Base-by-base conservation (phyloP, 495 filamentous ascomycete genomes). In the Penicillium egyptiacum region DNA sequence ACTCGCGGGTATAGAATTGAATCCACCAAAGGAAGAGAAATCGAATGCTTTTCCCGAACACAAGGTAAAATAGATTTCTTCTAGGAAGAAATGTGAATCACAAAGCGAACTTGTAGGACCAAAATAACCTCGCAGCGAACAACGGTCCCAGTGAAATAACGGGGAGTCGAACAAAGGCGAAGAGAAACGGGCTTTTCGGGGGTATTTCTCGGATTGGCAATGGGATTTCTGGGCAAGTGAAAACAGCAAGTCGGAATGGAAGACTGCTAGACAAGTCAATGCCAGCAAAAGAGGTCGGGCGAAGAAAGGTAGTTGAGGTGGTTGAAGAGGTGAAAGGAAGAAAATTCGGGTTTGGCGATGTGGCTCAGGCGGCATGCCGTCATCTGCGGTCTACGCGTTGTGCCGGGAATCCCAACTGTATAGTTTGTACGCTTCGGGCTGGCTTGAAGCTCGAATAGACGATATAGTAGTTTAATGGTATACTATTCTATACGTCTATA, bases 211-310 rank as follows among this genome's bases (percentile, higher is more conserved):
- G 19, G 11, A 22, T 31, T 28, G 45, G 22, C 23, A 23, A 26
- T 47, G 45, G 26, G 45, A 17, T 19, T 17, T 46, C 44, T 46
- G 45, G 45, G 45, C 45, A 51, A 39, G 16, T 28, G 42, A 26
- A 30, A 50, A 22, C 20, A 41, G 56, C 57, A 59, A 61, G 58
- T 64, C 64, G 35, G 50, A 42, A 41, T 28, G 39, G 44, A 65
- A 52, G 50, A 50, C 55, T 53, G 75, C 77, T 79, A 71, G 77
- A 79, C 77, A 79, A 79, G 77, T 77, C 74, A 79, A 79, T 79
- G 77, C 75, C 77, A 79, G 77, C 77, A 76, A 70, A 59, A 65
- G 63, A 61, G 63, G 60, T 37, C 50, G 60, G 60, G 63, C 63
- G 67, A 72, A 69, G 71, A 70, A 70, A 66, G 57, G 71, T 62